These are phyloP conservation scores for Mycena capillaripes DNA, from an alignment of 768 basidiomycete genomes.

Conservation along the genomic window DNA sequence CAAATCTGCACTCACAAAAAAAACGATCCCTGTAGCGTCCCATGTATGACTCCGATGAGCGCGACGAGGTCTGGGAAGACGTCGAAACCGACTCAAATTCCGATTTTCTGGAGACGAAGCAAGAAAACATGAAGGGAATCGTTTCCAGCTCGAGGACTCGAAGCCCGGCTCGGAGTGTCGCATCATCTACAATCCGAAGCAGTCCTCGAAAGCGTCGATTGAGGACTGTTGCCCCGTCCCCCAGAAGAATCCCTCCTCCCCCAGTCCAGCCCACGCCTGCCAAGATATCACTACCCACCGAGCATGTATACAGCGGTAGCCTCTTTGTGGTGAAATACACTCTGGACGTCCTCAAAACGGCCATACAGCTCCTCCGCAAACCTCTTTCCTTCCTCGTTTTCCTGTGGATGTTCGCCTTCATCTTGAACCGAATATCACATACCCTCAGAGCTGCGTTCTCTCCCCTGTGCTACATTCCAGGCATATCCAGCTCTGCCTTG, in stretches of 20 bases:
- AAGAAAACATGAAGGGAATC: conserved; percentile 2
- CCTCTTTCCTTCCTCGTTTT: conserved; percentile 71
- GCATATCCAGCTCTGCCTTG: conserved; percentile 61
- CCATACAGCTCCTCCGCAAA: conserved; percentile 64
- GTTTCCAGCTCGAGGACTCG: conserved; percentile 9
- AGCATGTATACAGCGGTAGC: conserved; percentile 38
- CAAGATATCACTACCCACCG: conserved; percentile 25
- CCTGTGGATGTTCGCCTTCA: conserved; percentile 63
- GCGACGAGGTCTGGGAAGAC: conserved; percentile 32
- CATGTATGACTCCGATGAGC: not conserved
- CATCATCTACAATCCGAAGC: conserved; percentile 15
- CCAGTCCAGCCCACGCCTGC: not conserved
- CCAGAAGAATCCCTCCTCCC: not conserved
- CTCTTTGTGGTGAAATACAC: conserved; percentile 55
- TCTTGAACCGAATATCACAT: conserved; percentile 55
- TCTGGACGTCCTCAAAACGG: conserved; percentile 61
- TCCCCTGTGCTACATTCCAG: conserved; percentile 75
- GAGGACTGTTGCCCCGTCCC: conserved; percentile 1
- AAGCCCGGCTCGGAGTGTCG: conserved; percentile 5
- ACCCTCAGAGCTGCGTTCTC: conserved; percentile 63
- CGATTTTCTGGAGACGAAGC: not conserved
- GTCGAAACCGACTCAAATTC: conserved; percentile 1
- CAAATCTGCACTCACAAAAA: not conserved
- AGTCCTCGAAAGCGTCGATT: conserved; percentile 30
- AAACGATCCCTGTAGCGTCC: conserved; percentile 2